phyloP scores from a whole-genome alignment of 257 asterid genomes.

The Eucommia ulmoides region DNA sequence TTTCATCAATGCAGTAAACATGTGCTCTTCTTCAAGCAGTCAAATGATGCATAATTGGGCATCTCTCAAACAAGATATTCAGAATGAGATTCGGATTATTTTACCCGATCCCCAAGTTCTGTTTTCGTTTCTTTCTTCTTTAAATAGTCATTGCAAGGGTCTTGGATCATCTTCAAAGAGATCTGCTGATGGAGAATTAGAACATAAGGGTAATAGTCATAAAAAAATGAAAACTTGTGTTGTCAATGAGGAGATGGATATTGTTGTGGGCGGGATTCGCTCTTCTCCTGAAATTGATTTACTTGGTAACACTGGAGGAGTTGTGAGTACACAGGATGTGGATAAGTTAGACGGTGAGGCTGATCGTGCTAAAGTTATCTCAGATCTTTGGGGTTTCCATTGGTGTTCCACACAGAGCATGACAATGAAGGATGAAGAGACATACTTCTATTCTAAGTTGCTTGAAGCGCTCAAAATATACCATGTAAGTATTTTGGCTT shows the following conservation, averaged over 20 bases:
- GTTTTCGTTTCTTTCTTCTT: constrained; percentile 57
- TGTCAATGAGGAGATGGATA: constrained; percentile 45
- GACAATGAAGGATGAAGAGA: constrained; percentile 33
- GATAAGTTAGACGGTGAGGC: constrained; percentile 24
- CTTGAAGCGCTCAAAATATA: constrained; percentile 51
- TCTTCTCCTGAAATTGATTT: constrained; percentile 29
- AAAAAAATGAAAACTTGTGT: constrained; percentile 51
- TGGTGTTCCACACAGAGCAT: constrained; percentile 17
- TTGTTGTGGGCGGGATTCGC: constrained; percentile 54
- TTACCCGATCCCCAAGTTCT: constrained; percentile 85
- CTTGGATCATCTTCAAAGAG: constrained; percentile 39
- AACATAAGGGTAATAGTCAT: constrained; percentile 15
- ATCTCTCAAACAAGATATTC: constrained; percentile 46
- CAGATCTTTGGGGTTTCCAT: constrained; percentile 46
- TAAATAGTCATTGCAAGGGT: constrained; percentile 34
- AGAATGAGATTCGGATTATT: constrained; percentile 41
- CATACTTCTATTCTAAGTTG: constrained; percentile 61
- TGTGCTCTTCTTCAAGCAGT: constrained; percentile 18
- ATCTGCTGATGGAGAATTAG: constrained; percentile 42
- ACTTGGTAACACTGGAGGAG: constrained; percentile 25
- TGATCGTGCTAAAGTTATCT: constrained; percentile 23
- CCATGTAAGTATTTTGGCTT: constrained; percentile 77
- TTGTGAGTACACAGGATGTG: constrained; percentile 25
- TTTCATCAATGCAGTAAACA: constrained; percentile 32
- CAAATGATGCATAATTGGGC: constrained; percentile 29